Evolutionary conservation across 306 rosid genomes (phyloP).

Genomic region (Cucumis melo): DNA sequence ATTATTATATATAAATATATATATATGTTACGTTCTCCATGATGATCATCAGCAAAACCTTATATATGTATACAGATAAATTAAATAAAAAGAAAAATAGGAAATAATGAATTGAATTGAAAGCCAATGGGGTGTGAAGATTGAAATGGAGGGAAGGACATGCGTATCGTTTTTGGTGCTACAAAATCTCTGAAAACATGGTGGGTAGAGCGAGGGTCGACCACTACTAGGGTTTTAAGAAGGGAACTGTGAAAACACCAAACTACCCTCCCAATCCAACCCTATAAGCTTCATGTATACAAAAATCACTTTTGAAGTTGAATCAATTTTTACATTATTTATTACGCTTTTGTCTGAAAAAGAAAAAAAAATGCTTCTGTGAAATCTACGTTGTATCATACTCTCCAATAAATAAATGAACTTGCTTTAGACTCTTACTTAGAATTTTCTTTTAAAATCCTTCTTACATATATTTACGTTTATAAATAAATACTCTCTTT

Average conservation of each 20-base stretch:
- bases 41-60: too few relatives aligned
- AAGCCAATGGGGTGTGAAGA: not conserved
- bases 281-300: too few relatives aligned
- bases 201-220: slow-evolving; percentile 36
- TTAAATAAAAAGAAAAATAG: not conserved
- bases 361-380: too few relatives aligned
- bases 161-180: slow-evolving; percentile 93
- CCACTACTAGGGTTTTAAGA: slow-evolving; percentile 8
- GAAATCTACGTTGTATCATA: too few relatives aligned
- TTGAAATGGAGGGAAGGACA: slow-evolving; percentile 34
- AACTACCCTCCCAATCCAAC: not conserved
- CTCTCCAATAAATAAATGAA: too few relatives aligned
- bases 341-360: too few relatives aligned
- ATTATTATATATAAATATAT: not conserved
- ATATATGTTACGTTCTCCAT: not conserved
- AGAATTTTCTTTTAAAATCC: too few relatives aligned
- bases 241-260: slow-evolving; percentile 11
- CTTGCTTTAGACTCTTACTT: too few relatives aligned
- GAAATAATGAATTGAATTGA: not conserved
- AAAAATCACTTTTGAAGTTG: too few relatives aligned
- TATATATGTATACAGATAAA: not conserved
- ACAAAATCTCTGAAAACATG: slow-evolving; percentile 85
- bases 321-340: too few relatives aligned
- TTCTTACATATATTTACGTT: too few relatives aligned
- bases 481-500: too few relatives aligned